Conservation (phyloP, 345 rosid genomes). For the Rhodamnia argentea region DNA sequence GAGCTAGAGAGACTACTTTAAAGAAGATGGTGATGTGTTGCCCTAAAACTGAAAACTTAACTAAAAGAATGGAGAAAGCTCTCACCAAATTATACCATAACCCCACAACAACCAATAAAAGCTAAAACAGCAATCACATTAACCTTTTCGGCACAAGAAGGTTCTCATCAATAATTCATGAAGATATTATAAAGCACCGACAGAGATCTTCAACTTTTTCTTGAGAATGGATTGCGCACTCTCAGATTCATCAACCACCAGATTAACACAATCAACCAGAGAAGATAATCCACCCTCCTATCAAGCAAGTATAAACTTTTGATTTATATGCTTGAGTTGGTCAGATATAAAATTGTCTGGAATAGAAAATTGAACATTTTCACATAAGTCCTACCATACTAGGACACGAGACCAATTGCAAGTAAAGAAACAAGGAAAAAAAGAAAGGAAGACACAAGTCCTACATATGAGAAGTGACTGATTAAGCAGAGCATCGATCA, state of each 20-base stretch:
- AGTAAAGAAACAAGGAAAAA: neutral
- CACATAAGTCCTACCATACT: neutral
- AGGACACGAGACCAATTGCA: neutral
- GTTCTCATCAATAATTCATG: neutral
- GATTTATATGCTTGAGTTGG: neutral
- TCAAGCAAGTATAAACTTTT: neutral
- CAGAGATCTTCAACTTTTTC: neutral
- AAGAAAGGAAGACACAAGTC: neutral
- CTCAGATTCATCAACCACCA: neutral
- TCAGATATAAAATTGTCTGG: neutral
- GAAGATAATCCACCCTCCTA: neutral
- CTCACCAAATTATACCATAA: neutral
- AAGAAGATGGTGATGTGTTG: neutral
- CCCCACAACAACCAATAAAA: neutral
- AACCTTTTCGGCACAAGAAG: neutral
- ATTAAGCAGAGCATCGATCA: neutral
- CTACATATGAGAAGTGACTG: neutral
- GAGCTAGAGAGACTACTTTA: neutral
- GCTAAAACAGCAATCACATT: neutral
- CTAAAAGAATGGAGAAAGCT: neutral
- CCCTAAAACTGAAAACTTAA: neutral
- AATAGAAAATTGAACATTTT: neutral
- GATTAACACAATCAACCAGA: neutral
- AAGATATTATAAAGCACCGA: neutral
- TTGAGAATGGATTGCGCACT: neutral